A percentile compares a stretch with the other conserved stretches of the same genome.
phyloP scores from a whole-genome alignment of 345 rosid genomes.

The Eucalyptus polybractea region DNA sequence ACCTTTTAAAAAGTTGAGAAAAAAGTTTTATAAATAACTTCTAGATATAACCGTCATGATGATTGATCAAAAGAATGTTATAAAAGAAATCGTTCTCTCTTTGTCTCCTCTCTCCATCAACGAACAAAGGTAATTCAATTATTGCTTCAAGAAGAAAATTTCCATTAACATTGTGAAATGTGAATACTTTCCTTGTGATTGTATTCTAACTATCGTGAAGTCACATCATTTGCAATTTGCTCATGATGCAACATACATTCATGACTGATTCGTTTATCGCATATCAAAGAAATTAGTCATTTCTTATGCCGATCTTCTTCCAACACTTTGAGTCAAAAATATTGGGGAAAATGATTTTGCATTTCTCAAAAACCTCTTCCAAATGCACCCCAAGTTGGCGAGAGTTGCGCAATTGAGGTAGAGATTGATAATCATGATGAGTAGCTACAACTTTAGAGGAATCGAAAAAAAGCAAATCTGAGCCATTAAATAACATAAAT shows the following conservation, averaged over 20 bases:
- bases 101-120: too few species aligned
- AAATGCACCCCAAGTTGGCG: neutral
- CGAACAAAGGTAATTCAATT: too few species aligned
- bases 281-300: rapidly evolving
- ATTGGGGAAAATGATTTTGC: neutral
- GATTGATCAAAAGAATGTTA: too few species aligned
- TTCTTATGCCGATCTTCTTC: rapidly evolving
- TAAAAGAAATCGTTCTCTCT: too few species aligned
- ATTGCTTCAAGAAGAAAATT: too few species aligned
- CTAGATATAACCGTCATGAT: rapidly evolving
- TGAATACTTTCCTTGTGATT: too few species aligned
- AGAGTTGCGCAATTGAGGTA: rapidly evolving
- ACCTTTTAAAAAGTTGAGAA: too few species aligned
- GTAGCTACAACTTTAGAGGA: neutral
- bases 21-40: too few species aligned
- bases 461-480: neutral
- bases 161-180: too few species aligned
- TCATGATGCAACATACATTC: too few species aligned
- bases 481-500: neutral
- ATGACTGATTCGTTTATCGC: rapidly evolving
- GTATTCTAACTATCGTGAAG: rapidly evolving
- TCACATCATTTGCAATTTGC: rapidly evolving
- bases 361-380: neutral
- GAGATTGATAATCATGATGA: neutral
- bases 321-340: neutral